Conservation (phyloP, 352 stramenopile genomes). For the Pythium monospermum region DNA sequence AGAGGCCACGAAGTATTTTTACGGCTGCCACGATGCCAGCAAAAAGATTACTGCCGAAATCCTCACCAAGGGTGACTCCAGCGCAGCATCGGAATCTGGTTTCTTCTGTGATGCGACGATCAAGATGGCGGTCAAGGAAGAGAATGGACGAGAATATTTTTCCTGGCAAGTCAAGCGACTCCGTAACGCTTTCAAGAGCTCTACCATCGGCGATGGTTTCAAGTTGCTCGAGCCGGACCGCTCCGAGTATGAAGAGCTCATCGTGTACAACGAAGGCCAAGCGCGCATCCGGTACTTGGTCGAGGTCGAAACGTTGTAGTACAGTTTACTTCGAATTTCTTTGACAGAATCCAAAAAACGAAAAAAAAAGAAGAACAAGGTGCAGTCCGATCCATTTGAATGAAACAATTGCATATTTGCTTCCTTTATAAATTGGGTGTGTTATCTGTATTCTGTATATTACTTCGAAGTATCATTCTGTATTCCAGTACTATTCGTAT, state of each 20-base stretch:
- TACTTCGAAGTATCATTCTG: not conserved
- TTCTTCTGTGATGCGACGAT: slow-evolving; percentile 19
- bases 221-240: slow-evolving; percentile 8
- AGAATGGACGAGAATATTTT: slow-evolving; percentile 10
- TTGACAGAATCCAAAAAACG: no score
- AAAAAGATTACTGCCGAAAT: slow-evolving; percentile 45
- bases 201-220: slow-evolving; percentile 22
- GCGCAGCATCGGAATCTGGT: not conserved
- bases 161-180: slow-evolving; percentile 48
- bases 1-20: slow-evolving; percentile 31
- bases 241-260: slow-evolving; percentile 50
- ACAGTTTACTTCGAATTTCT: no score
- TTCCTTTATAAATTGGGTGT: not conserved
- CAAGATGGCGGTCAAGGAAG: slow-evolving; percentile 18
- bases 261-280: slow-evolving; percentile 74
- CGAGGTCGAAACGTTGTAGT: slow-evolving; percentile 45
- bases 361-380: no score
- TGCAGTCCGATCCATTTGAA: no score
- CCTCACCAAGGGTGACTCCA: slow-evolving; percentile 26
- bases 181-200: slow-evolving; percentile 32
- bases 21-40: slow-evolving; percentile 13
- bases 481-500: no score
- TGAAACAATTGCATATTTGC: slow-evolving; percentile 3
- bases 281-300: slow-evolving; percentile 73
- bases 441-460: slow-evolving; percentile 7